A percentile compares a stretch with the other conserved stretches of the same genome.
Evolutionary conservation across 176 grass and related monocot genomes (phyloP).

Genomic region (Pontederia crassipes): DNA sequence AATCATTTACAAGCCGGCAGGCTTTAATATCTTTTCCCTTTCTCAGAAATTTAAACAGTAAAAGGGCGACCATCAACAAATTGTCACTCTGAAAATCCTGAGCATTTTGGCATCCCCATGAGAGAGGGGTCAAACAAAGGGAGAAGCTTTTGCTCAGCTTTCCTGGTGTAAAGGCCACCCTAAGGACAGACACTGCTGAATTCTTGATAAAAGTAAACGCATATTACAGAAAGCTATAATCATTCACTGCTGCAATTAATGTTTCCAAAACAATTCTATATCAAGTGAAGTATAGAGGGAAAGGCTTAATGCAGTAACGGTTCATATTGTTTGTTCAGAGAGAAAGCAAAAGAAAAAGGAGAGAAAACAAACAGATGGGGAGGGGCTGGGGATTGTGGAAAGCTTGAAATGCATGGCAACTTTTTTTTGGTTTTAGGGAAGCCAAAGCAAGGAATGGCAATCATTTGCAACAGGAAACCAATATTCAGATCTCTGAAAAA

Average conservation of each 20-base stretch:
- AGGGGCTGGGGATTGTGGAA: too few species aligned
- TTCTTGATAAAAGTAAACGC: slow-evolving; percentile 16
- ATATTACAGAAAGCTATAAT: slow-evolving; percentile 1
- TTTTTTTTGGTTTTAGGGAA: too few species aligned
- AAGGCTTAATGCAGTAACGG: background rate
- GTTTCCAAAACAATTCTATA: too few species aligned
- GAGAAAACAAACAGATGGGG: background rate
- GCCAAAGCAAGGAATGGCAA: too few species aligned
- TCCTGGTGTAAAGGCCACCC: slow-evolving; percentile 11
- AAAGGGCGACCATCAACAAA: background rate
- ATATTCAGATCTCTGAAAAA: too few species aligned
- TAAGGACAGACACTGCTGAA: background rate
- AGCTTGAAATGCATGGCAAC: too few species aligned
- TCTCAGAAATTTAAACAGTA: background rate
- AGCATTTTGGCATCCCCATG: slow-evolving; percentile 10
- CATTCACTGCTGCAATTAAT: background rate
- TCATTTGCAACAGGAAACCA: too few species aligned
- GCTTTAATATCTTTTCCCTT: background rate
- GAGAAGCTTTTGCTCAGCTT: slow-evolving; percentile 22
- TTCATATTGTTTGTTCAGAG: background rate
- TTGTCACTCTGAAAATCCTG: too few species aligned
- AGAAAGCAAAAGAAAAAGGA: background rate
- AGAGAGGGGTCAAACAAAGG: slow-evolving; percentile 14
- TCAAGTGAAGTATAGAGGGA: background rate
- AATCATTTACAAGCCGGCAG: too few species aligned